Percentiles rank a stretch among this genome's conserved stretches.
phyloP scores from a whole-genome alignment of 108 stramenopile species.

The Pseudonitzschia pungens region DNA sequence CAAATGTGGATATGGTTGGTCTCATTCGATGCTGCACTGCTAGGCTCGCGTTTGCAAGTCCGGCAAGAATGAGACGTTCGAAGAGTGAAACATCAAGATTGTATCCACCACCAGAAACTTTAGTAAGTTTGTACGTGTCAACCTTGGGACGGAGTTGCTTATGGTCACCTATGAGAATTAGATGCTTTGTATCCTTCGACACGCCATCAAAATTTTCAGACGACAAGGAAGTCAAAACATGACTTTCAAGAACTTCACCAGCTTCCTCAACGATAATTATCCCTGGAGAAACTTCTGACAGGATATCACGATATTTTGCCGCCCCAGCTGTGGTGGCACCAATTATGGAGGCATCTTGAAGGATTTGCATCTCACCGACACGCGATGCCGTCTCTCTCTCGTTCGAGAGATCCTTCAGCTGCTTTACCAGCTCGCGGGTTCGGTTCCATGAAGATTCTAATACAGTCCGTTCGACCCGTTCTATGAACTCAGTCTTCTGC shows the following conservation, averaged over 20 bases:
- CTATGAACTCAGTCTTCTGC: neutral
- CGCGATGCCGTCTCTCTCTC: slow-evolving; percentile 30
- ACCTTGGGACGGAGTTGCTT: slow-evolving; percentile 80
- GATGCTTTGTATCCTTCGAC: slow-evolving; percentile 56
- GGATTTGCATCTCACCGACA: slow-evolving; percentile 34
- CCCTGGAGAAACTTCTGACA: slow-evolving; percentile 29
- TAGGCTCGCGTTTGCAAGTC: slow-evolving; percentile 22
- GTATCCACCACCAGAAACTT: slow-evolving; percentile 23
- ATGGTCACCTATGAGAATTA: slow-evolving; percentile 86
- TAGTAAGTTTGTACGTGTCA: slow-evolving; percentile 56
- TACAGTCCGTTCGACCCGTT: neutral
- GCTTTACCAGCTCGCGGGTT: neutral
- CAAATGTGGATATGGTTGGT: slow-evolving; percentile 42
- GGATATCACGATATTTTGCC: slow-evolving; percentile 42
- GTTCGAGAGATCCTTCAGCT: slow-evolving; percentile 19
- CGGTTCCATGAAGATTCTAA: neutral
- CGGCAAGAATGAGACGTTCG: slow-evolving; percentile 46
- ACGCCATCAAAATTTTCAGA: slow-evolving; percentile 23
- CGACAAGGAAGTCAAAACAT: slow-evolving; percentile 45
- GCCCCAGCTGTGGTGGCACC: slow-evolving; percentile 57
- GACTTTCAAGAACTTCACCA: slow-evolving; percentile 71
- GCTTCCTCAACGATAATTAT: slow-evolving; percentile 73
- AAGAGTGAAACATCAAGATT: slow-evolving; percentile 55
- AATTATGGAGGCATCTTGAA: slow-evolving; percentile 44
- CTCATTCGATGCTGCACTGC: slow-evolving; percentile 53